These are phyloP conservation scores for Mollisia scopiformis DNA, from an alignment of 2,329 filamentous ascomycete genomes.

Conservation along the genomic window DNA sequence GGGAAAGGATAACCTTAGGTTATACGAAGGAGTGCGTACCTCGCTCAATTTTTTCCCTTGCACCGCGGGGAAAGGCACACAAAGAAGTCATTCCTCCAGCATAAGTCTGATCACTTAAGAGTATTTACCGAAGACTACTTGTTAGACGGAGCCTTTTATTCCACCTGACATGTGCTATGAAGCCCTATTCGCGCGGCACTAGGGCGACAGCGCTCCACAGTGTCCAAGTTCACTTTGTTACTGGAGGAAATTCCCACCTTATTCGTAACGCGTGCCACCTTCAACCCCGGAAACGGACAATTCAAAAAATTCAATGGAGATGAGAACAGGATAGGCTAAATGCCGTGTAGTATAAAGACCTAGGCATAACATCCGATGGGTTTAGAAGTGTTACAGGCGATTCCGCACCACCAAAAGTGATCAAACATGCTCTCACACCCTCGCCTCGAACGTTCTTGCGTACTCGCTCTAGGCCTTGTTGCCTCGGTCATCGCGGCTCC, in stretches of 20 bases:
- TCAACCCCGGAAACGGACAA: slow-evolving; percentile 13
- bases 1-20: too few relatives aligned
- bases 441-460: slow-evolving; percentile 30
- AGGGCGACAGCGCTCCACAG: too few relatives aligned
- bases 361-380: neutral
- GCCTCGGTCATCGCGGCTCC: slow-evolving; percentile 51
- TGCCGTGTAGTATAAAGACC: neutral
- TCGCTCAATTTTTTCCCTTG: too few relatives aligned
- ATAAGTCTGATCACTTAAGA: too few relatives aligned
- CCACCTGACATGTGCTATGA: neutral
- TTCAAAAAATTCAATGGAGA: slow-evolving; percentile 14
- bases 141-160: neutral
- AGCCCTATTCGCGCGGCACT: too few relatives aligned
- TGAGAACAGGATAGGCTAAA: neutral
- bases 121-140: too few relatives aligned
- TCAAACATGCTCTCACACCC: slow-evolving; percentile 37
- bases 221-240: neutral
- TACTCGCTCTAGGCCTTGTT: slow-evolving; percentile 36
- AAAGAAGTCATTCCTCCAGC: too few relatives aligned
- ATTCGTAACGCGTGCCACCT: neutral
- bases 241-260: neutral
- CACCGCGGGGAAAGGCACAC: too few relatives aligned
- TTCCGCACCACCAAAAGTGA: slow-evolving; percentile 12
- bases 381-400: neutral
- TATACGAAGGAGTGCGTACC: too few relatives aligned